Base-by-base conservation (phyloP, 352 stramenopile species). In the Phytopythium cucurbitacearum region DNA sequence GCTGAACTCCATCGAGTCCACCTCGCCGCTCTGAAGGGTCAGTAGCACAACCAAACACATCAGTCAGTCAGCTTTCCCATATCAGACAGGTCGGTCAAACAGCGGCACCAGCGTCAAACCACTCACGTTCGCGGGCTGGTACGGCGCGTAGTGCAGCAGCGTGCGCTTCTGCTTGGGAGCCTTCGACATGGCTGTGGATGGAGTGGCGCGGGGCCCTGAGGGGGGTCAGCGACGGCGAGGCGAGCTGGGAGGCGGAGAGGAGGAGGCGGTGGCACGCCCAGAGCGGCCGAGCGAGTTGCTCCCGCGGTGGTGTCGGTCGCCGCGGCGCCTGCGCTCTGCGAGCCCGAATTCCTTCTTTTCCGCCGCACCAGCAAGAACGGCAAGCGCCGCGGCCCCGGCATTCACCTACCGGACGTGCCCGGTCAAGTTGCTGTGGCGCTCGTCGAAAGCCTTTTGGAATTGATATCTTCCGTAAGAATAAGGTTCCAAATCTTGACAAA, bases 131-230 rank as follows among this genome's bases (percentile, higher is more conserved):
- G 59, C 43, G 13, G 71, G 61, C 68, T 92, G 81, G 69, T 92
- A 92, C 9, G 81, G 81, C 69, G 89, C 79, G 67, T 90, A 92
- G 53, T 90, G 81, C 39, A 87, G 68, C 62, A 85, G 69, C 46
- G 56, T 56, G 57, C 85, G 90, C 61, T 87, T 87, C 45, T 73
- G 62, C 62, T 92, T 92, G 36, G 81, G 81, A 11, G 79, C 81
- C 57, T 92, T 92, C 47, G 77, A 89, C 81, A 92, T 92, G 55
- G 42, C 48, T 50, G 15, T 45, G 13, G 11, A 15, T 35, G 7
- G 3, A 37, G 13, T 56, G 15, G 37, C 15, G 11, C 13, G 21
- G 28, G 11, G 40, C 34, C 41, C 7, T 15, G 28, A n/a, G n/a
- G 28, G 32, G 44, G 41, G 38, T 44, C 48, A 48, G 40, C 15